These are phyloP conservation scores for Aspergillus ruber DNA, from an alignment of 2,329 filamentous ascomycete species.

Conservation along the genomic window DNA sequence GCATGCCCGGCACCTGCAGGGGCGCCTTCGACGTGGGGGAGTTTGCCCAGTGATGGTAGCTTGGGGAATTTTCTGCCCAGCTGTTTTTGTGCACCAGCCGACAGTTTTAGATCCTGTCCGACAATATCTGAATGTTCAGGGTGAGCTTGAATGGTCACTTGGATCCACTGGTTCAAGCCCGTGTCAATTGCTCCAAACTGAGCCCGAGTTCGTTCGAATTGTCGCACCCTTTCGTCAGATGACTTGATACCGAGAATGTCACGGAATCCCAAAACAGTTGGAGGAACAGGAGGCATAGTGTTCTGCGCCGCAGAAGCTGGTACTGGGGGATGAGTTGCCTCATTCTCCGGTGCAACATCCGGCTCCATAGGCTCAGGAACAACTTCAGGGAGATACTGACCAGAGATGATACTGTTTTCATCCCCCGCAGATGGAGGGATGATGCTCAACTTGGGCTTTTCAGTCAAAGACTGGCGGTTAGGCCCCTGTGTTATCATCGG, in stretches of 20 bases:
- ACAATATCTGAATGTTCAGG: slow-evolving; percentile 48
- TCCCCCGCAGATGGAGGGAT: slow-evolving; percentile 19
- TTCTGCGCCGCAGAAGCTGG: slow-evolving; percentile 8
- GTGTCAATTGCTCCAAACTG: slow-evolving; percentile 68
- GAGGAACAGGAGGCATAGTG: background rate
- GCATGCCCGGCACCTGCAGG: slow-evolving; percentile 28
- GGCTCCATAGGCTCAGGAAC: slow-evolving; percentile 5
- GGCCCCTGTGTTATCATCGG: slow-evolving; percentile 5
- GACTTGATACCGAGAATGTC: slow-evolving; percentile 69
- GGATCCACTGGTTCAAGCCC: slow-evolving; percentile 61
- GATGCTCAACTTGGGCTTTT: slow-evolving; percentile 27
- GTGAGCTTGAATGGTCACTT: slow-evolving; percentile 42
- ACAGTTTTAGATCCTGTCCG: slow-evolving; percentile 28
- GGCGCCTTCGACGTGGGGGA: slow-evolving; percentile 22
- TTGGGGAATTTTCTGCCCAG: slow-evolving; percentile 38
- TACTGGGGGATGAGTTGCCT: slow-evolving; percentile 3
- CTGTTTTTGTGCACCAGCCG: slow-evolving; percentile 21
- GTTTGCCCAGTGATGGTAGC: slow-evolving; percentile 25
- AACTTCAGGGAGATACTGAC: slow-evolving; percentile 8
- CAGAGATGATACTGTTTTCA: slow-evolving; percentile 9
- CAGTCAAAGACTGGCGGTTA: slow-evolving; percentile 8
- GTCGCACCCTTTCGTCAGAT: slow-evolving; percentile 61
- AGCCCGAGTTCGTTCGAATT: slow-evolving; percentile 65
- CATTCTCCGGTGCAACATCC: background rate
- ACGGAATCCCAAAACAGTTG: slow-evolving; percentile 56